These are phyloP conservation scores for Pseudovirgaria hyperparasitica DNA, from an alignment of 2,329 filamentous ascomycete species.

Conservation along the genomic window DNA sequence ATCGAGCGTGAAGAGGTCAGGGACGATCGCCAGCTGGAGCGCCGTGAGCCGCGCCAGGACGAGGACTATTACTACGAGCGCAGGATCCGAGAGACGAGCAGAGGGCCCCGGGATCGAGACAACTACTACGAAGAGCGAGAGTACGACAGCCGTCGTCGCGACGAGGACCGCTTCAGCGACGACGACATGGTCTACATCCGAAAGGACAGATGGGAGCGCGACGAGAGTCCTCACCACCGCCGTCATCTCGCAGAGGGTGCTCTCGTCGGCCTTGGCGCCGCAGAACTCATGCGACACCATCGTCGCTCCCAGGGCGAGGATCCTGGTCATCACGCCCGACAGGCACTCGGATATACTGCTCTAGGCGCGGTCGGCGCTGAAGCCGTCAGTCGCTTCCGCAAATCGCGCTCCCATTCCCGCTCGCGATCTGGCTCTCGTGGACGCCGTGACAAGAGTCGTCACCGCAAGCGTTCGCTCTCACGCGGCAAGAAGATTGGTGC, in stretches of 20 bases:
- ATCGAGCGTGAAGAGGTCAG: slow-evolving; percentile 43
- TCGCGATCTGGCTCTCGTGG: slow-evolving; percentile 26
- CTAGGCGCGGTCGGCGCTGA: slow-evolving; percentile 49
- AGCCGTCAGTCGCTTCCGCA: slow-evolving; percentile 38
- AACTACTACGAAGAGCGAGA: slow-evolving; percentile 23
- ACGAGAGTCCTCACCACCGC: slow-evolving; percentile 34
- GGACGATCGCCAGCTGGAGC: slow-evolving; percentile 35
- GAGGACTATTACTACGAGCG: slow-evolving; percentile 52
- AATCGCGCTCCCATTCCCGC: slow-evolving; percentile 30
- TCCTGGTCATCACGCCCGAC: slow-evolving; percentile 37
- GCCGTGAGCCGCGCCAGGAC: slow-evolving; percentile 33
- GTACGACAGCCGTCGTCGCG: slow-evolving; percentile 20
- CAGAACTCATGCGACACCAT: slow-evolving; percentile 46
- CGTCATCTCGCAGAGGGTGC: slow-evolving; percentile 51
- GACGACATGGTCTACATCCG: slow-evolving; percentile 49
- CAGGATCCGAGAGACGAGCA: slow-evolving; percentile 40
- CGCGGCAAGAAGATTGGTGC: slow-evolving; percentile 42
- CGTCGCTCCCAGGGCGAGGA: slow-evolving; percentile 43
- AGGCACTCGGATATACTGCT: slow-evolving; percentile 46
- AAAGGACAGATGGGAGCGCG: slow-evolving; percentile 33
- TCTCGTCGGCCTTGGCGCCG: slow-evolving; percentile 46
- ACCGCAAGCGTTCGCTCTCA: slow-evolving; percentile 18
- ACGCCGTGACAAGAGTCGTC: slow-evolving; percentile 9
- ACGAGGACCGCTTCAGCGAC: slow-evolving; percentile 41
- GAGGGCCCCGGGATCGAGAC: slow-evolving; percentile 28